These are phyloP conservation scores for Zhuliangozyma parablackwelliae DNA, from an alignment of 1,139 yeast species.

Conservation along the genomic window DNA sequence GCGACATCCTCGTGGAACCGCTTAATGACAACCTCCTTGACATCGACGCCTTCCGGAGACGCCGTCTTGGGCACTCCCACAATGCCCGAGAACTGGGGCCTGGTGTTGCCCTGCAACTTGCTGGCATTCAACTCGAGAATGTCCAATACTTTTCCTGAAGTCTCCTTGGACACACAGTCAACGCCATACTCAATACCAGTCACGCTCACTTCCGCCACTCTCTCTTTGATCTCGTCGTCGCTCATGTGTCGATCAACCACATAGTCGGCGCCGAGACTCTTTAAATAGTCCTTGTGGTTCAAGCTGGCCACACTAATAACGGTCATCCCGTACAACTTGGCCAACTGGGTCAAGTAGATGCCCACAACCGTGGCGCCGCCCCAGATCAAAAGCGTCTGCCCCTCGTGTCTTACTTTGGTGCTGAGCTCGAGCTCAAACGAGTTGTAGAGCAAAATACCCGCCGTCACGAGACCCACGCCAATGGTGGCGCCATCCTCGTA, in stretches of 20 bases:
- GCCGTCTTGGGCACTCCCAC: conserved; percentile 32
- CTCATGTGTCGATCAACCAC: conserved; percentile 32
- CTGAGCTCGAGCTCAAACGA: conserved; percentile 21
- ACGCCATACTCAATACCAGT: conserved; percentile 30
- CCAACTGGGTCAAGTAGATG: conserved; percentile 36
- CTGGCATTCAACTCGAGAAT: conserved; percentile 15
- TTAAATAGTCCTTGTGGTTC: conserved; percentile 27
- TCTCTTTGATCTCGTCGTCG: conserved; percentile 16
- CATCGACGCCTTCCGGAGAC: conserved; percentile 16
- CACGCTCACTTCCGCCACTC: conserved; percentile 11
- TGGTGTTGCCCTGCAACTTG: not conserved
- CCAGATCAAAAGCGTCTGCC: conserved; percentile 34
- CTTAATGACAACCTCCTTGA: conserved; percentile 32
- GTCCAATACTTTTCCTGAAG: conserved; percentile 27
- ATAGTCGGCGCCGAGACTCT: conserved; percentile 34
- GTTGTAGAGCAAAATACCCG: conserved; percentile 33
- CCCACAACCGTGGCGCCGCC: conserved; percentile 50
- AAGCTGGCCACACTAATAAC: conserved; percentile 38
- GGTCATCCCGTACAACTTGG: conserved; percentile 32
- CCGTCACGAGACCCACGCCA: conserved; percentile 47
- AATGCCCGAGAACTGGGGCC: conserved; percentile 30
- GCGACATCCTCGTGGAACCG: conserved; percentile 39
- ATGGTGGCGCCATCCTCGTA: conserved; percentile 41
- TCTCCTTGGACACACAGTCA: conserved; percentile 42
- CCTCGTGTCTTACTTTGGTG: too few relatives aligned